A percentile compares a stretch with the other conserved stretches of the same genome.
Evolutionary conservation across 805 yeast genomes (phyloP).

Genomic region (Kodamaea laetipori): DNA sequence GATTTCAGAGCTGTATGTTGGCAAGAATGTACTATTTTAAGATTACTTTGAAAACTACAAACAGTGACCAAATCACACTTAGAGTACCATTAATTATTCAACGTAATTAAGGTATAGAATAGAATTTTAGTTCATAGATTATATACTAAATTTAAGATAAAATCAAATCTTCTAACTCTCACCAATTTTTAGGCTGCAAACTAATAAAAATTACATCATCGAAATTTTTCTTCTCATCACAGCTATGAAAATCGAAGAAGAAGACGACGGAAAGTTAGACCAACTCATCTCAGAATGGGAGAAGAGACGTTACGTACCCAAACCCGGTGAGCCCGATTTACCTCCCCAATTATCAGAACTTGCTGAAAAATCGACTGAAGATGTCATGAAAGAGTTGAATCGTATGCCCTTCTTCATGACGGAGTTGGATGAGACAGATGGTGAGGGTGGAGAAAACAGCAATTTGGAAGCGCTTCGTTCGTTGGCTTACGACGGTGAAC

Average conservation of each 20-base stretch:
- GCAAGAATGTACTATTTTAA: slow-evolving; percentile 38
- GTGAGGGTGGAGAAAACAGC: slow-evolving; percentile 71
- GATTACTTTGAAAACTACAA: slow-evolving; percentile 26
- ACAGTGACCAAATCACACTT: slow-evolving; percentile 26
- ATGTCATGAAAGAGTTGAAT: slow-evolving; percentile 75
- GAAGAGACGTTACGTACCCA: slow-evolving; percentile 40
- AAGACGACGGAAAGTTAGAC: slow-evolving; percentile 15
- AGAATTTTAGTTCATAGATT: no score
- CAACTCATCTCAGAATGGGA: slow-evolving; percentile 45
- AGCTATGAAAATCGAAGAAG: slow-evolving; percentile 21
- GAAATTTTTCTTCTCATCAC: slow-evolving; percentile 1
- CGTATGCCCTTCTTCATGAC: slow-evolving; percentile 95
- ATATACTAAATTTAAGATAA: no score
- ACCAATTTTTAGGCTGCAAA: background rate
- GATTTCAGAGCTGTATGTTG: slow-evolving; percentile 39
- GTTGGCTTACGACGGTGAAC: slow-evolving; percentile 93
- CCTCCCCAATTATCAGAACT: slow-evolving; percentile 81
- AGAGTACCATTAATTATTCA: slow-evolving; percentile 33
- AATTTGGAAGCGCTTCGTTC: slow-evolving; percentile 88
- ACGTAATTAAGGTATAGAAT: slow-evolving; percentile 1
- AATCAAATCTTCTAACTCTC: background rate
- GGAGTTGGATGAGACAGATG: slow-evolving; percentile 72
- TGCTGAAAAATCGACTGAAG: slow-evolving; percentile 67
- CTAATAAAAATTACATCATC: background rate
- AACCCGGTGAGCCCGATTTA: slow-evolving; percentile 65